A percentile compares a stretch with the other conserved stretches of the same genome.
These are phyloP conservation scores for Coniella vitis DNA, from an alignment of 2,329 filamentous ascomycete genomes.

Conservation along the genomic window DNA sequence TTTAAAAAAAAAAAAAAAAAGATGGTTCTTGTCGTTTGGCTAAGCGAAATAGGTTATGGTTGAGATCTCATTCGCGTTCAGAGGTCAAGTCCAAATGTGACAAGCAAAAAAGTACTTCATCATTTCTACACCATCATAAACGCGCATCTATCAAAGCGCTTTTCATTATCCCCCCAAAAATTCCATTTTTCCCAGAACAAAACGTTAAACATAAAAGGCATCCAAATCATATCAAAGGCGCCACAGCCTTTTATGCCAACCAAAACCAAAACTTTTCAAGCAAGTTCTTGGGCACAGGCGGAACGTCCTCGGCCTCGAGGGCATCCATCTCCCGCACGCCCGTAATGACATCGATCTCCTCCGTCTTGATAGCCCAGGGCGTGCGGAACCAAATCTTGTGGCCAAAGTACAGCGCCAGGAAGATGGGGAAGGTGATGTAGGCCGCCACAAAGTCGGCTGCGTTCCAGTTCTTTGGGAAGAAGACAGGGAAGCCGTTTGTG, in stretches of 20 bases:
- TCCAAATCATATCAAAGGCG: too few species aligned
- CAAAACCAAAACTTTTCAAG: conserved; percentile 50
- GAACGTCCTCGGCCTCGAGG: conserved; percentile 40
- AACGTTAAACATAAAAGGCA: too few species aligned
- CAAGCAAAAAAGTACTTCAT: too few species aligned
- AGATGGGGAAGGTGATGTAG: conserved; percentile 58
- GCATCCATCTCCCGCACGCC: conserved; percentile 59
- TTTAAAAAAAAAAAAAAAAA: too few species aligned
- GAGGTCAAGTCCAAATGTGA: too few species aligned
- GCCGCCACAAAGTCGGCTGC: conserved; percentile 56
- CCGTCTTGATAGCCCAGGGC: conserved; percentile 32
- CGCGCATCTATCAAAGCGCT: too few species aligned
- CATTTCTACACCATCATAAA: too few species aligned
- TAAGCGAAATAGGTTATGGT: too few species aligned
- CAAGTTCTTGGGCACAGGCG: conserved; percentile 43
- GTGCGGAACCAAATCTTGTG: conserved; percentile 50
- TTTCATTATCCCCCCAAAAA: too few species aligned
- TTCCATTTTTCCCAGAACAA: too few species aligned
- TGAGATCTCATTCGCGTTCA: too few species aligned
- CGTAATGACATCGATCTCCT: conserved; percentile 49
- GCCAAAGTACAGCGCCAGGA: conserved; percentile 51
- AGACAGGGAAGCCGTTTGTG: conserved; percentile 70
- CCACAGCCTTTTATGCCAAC: conserved; percentile 37
- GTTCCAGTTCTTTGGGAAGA: conserved; percentile 60
- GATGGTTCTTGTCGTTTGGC: too few species aligned